Evolutionary conservation across 208 protist species (phyloP).

Genomic region (Acanthamoeba lenticulata): DNA sequence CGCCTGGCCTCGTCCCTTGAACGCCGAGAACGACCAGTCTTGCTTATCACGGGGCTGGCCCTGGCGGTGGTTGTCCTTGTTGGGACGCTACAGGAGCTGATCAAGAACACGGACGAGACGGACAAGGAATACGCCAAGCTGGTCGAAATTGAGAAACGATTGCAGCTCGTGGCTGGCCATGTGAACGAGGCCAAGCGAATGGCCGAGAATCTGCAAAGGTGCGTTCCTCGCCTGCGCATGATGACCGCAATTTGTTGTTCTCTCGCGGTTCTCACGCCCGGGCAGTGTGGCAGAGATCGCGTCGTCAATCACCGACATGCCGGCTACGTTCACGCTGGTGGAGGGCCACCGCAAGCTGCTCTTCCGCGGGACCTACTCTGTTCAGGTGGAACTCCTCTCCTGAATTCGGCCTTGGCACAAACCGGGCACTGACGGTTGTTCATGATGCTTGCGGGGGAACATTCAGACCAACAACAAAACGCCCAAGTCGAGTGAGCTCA

Average conservation of each 20-base stretch:
- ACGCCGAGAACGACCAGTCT: not conserved
- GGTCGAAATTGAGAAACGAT: not conserved
- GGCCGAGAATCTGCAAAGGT: slow-evolving; percentile 44
- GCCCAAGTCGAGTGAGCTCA: slow-evolving; percentile 3
- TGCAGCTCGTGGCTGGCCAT: slow-evolving; percentile 8
- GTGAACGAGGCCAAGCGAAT: slow-evolving; percentile 34
- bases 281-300: slow-evolving; percentile 28
- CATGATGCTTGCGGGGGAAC: not conserved
- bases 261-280: not conserved
- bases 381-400: not conserved
- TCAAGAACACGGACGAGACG: not conserved
- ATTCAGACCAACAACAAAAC: not conserved
- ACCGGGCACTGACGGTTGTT: not conserved
- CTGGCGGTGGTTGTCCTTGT: not conserved
- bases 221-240: not conserved
- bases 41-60: not conserved
- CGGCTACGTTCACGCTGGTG: slow-evolving; percentile 23
- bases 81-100: not conserved
- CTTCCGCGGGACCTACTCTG: slow-evolving; percentile 21
- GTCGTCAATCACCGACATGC: not conserved
- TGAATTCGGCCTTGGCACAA: not conserved
- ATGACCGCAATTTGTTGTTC: not conserved
- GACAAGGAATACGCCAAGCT: slow-evolving; percentile 35
- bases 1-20: not conserved
- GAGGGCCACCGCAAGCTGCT: not conserved